phyloP scores from a whole-genome alignment of 139 green algal species.

The Coelastrella sp. region DNA sequence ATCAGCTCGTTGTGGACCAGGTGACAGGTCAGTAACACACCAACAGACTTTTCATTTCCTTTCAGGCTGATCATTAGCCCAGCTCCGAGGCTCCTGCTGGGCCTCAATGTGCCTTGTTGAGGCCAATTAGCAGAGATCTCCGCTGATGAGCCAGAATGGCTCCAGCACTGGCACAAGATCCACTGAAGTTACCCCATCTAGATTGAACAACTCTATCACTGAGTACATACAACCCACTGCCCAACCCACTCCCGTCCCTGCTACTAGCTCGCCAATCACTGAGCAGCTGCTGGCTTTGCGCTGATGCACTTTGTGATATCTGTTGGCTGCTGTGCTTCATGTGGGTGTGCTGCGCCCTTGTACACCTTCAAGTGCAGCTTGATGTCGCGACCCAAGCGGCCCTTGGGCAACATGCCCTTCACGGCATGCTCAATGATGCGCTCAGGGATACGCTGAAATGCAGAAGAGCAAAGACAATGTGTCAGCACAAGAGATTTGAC shows the following conservation, averaged over 20 bases:
- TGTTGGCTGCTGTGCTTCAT: constrained; percentile 92
- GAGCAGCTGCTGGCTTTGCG: constrained; percentile 56
- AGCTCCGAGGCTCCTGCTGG: too few species aligned
- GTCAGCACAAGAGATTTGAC: too few species aligned
- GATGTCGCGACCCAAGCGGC: constrained; percentile 86
- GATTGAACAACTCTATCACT: neutral
- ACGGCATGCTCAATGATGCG: constrained; percentile 98
- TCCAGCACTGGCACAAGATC: neutral
- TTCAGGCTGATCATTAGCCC: too few species aligned
- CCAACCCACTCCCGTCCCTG: neutral
- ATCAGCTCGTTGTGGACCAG: too few species aligned
- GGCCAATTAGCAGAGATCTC: too few species aligned
- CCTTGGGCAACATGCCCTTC: constrained; percentile 98
- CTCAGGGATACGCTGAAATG: constrained; percentile 93
- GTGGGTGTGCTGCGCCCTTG: constrained; percentile 91
- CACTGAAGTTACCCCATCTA: neutral
- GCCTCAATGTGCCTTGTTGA: too few species aligned
- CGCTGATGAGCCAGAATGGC: neutral
- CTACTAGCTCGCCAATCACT: neutral
- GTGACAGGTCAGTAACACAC: too few species aligned
- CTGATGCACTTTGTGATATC: constrained; percentile 91
- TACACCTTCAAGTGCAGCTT: constrained; percentile 97
- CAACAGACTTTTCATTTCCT: too few species aligned
- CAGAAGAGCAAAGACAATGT: neutral
- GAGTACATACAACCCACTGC: neutral